Conservation (phyloP, 345 rosid genomes). For the Iberis pinnata region DNA sequence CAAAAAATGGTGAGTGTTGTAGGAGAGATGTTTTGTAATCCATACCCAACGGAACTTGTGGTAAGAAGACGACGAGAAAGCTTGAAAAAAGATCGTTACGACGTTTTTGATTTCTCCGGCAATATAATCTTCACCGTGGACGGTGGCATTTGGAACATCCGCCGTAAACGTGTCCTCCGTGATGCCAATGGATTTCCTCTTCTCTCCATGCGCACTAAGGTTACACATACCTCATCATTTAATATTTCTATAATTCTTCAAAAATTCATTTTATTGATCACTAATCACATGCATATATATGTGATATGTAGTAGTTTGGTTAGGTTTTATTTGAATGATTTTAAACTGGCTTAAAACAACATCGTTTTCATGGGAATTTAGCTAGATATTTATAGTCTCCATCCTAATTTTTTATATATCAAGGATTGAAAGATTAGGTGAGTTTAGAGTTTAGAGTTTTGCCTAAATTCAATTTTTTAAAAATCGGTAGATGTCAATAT, state of each 20-base stretch:
- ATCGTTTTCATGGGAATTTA: too few relatives aligned
- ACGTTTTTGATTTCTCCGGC: slow-evolving; percentile 42
- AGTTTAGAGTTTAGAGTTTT: too few relatives aligned
- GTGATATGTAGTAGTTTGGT: too few relatives aligned
- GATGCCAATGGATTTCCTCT: slow-evolving; percentile 49
- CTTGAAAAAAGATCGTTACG: slow-evolving; percentile 31
- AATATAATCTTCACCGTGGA: slow-evolving; percentile 49
- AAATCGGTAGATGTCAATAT: too few relatives aligned
- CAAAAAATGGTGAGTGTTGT: slow-evolving; percentile 38
- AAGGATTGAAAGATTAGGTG: not conserved
- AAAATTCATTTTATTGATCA: not conserved
- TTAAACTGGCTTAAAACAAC: too few relatives aligned
- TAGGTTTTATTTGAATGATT: too few relatives aligned
- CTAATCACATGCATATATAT: too few relatives aligned
- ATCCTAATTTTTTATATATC: not conserved
- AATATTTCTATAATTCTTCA: not conserved
- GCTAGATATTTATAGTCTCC: not conserved
- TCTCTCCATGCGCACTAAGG: slow-evolving; percentile 52
- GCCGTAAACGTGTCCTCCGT: slow-evolving; percentile 41
- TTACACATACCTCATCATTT: slow-evolving; percentile 11
- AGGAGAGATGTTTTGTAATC: slow-evolving; percentile 48
- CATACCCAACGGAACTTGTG: slow-evolving; percentile 44
- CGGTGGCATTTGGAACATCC: slow-evolving; percentile 41
- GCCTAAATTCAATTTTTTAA: not conserved
- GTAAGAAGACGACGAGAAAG: slow-evolving; percentile 41